These are phyloP conservation scores for Lentinus tigrinus DNA, from an alignment of 768 basidiomycete genomes.

Conservation along the genomic window DNA sequence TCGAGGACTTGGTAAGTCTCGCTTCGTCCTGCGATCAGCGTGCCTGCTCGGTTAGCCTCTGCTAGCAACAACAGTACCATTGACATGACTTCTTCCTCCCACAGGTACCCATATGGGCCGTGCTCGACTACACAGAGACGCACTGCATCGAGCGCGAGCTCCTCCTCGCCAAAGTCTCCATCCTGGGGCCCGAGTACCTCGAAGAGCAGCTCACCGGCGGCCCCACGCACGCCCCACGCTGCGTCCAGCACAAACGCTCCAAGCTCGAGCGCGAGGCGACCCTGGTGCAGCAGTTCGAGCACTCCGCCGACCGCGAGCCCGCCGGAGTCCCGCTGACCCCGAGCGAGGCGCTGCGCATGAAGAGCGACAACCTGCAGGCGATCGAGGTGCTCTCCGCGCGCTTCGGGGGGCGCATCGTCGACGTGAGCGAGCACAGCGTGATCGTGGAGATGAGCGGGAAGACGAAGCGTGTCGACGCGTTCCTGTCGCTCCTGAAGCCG, in stretches of 20 bases:
- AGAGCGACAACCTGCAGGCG: conserved; percentile 88
- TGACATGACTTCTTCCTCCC: too few relatives aligned
- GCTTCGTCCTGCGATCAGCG: neutral
- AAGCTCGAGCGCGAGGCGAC: conserved; percentile 71
- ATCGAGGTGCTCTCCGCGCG: conserved; percentile 81
- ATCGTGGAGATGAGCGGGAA: conserved; percentile 96
- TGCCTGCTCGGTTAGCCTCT: neutral
- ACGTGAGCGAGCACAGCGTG: conserved; percentile 91
- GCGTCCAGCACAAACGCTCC: conserved; percentile 16
- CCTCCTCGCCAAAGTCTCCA: conserved; percentile 93
- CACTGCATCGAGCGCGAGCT: conserved; percentile 90
- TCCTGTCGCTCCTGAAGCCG: conserved; percentile 86
- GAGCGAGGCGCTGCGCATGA: conserved; percentile 82
- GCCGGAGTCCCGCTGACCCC: conserved; percentile 43
- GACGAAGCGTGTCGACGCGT: conserved; percentile 87
- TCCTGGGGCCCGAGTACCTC: conserved; percentile 95
- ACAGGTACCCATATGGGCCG: conserved; percentile 99
- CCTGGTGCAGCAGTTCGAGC: conserved; percentile 80
- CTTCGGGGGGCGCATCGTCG: conserved; percentile 91
- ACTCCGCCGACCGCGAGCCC: conserved; percentile 37
- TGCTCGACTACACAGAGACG: conserved; percentile 95
- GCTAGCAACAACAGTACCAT: too few relatives aligned
- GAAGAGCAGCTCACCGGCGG: conserved; percentile 88
- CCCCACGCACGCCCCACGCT: conserved; percentile 77
- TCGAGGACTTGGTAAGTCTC: conserved; percentile 87